These are phyloP conservation scores for Microbotryum intermedium DNA, from an alignment of 1,284 basidiomycete species.

Conservation along the genomic window DNA sequence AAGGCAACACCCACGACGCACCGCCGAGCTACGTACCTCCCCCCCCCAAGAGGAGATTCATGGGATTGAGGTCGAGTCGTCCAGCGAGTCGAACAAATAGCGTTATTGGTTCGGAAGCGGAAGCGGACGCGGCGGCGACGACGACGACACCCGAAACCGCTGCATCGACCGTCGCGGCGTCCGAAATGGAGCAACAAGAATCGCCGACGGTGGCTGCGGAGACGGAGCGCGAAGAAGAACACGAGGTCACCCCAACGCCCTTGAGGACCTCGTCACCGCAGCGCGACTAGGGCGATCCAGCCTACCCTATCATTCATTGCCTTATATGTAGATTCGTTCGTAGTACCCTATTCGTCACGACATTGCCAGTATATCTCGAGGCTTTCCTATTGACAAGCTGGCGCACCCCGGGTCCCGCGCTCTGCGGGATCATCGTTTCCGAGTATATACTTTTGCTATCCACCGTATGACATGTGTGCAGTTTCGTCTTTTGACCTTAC, in stretches of 20 bases:
- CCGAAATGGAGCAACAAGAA: neutral
- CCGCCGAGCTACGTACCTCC: constrained; percentile 11
- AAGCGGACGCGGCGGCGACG: neutral
- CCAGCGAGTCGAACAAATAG: too few species aligned
- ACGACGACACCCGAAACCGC: neutral
- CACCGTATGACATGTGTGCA: too few species aligned
- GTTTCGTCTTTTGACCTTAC: too few species aligned
- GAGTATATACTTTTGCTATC: too few species aligned
- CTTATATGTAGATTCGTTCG: neutral
- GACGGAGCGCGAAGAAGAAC: neutral
- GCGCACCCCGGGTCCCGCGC: too few species aligned
- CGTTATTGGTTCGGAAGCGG: neutral
- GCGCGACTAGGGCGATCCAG: neutral
- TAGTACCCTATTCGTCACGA: neutral
- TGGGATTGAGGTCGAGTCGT: too few species aligned
- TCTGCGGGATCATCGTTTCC: too few species aligned
- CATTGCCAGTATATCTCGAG: neutral
- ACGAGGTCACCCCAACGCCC: neutral
- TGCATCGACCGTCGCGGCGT: neutral
- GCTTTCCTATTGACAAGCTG: too few species aligned
- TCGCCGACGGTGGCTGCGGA: neutral
- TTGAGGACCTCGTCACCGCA: neutral
- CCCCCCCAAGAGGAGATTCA: neutral
- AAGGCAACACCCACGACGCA: constrained; percentile 7
- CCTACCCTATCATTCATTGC: neutral